These are phyloP conservation scores for Protomyces inouyei DNA, from an alignment of 1,139 yeast genomes.

Conservation along the genomic window DNA sequence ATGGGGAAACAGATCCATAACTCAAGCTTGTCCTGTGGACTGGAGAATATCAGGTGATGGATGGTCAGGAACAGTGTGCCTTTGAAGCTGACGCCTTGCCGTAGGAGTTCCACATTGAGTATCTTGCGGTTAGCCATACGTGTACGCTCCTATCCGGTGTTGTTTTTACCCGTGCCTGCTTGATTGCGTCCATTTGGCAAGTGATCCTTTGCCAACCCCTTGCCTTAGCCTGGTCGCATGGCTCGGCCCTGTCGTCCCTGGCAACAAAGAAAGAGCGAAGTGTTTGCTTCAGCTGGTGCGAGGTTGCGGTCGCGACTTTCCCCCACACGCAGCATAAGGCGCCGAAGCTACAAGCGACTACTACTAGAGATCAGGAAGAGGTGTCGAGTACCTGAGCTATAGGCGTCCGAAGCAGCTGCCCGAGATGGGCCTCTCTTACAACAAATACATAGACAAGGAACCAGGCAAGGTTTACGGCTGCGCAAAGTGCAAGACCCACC, in stretches of 20 bases:
- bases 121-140: slow-evolving; percentile 41
- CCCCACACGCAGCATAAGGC: neutral
- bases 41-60: slow-evolving; percentile 71
- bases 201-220: too few relatives aligned
- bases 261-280: neutral
- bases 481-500: slow-evolving; percentile 42
- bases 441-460: slow-evolving; percentile 37
- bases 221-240: too few relatives aligned
- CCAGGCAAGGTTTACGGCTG: slow-evolving; percentile 41
- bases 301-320: neutral
- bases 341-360: neutral
- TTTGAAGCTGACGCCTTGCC: slow-evolving; percentile 58
- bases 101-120: slow-evolving; percentile 60
- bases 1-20: slow-evolving; percentile 93
- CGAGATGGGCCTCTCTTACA: slow-evolving; percentile 40
- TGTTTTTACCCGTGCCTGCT: slow-evolving; percentile 1
- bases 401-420: neutral
- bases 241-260: neutral
- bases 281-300: neutral
- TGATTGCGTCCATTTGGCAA: slow-evolving; percentile 1
- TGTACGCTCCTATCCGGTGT: too few relatives aligned
- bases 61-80: slow-evolving; percentile 78
- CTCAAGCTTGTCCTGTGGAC: slow-evolving; percentile 45
- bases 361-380: neutral
- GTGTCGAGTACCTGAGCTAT: neutral